Evolutionary conservation across 371 early-diverging fungal genomes (phyloP), one percentile per base, ranked within the genome.

Genomic region (Mucor racemosus): DNA sequence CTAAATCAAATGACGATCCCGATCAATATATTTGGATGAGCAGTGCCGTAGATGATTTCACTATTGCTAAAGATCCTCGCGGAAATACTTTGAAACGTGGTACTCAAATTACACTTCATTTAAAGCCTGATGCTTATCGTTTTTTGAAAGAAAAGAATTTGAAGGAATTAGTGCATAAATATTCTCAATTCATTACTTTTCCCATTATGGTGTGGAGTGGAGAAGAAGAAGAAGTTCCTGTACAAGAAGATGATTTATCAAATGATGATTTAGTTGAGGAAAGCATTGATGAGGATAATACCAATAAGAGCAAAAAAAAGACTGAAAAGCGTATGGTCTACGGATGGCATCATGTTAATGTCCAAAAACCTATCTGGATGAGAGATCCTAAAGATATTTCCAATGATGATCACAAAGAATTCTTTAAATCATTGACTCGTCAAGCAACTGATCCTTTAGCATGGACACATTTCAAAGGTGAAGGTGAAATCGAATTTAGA

Each of bases 181-280:
- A 98, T 81, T 95, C 95, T 50, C 92, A 93, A 77, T 97, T 94
- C 76, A 94, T 97, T 83, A 90, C 87, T 66, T 97, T 96, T 85
- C 97, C 97, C 35, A 97, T 99, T 76, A 90, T 91, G 71, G 69
- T 98, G 35, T 90, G 92, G 86, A 75, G 84, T 21, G 74, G 75
- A 0, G 78, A 80, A 64, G 83, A 86, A 26, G 81, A 83, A 53
- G 80, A 83, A 17, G 83, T 86, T 13, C 76, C 79, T 41, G 66
- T 83, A 55, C 64, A 72, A 42, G 79, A 86, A 61, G 74, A 69
- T 42, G 0, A 7, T 14, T 35, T 54, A 7, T 36, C 42, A 21
- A 58, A 91, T 62, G 66, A 81, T 14, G 82, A 83, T 15, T 67
- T 86, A 9, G 83, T 78, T 21, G 85, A 86, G 14, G 86, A 88